Evolutionary conservation across 2,329 filamentous ascomycete genomes (phyloP), one percentile per base, ranked within the genome.

Genomic region (Fusarium incarnatum): DNA sequence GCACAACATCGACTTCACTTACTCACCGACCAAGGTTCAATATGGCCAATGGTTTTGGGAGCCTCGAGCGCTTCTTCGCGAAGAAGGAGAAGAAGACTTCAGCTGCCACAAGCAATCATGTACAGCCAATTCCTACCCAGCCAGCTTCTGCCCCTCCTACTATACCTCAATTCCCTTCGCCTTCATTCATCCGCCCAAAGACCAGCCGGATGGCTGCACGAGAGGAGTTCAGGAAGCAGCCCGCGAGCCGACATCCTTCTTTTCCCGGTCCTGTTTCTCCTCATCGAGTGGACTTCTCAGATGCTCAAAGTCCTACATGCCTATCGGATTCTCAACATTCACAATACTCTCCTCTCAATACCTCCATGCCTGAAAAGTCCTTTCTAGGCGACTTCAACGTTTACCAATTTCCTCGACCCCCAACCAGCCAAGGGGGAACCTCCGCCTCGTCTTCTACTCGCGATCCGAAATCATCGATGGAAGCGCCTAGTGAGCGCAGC

Each of bases 111-210:
- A 62, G 71, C 13, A 75, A 75, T 32, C 65, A 72, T 45, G 74
- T 60, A 53, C 73, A 69, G 55, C 73, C 63, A 50, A 47, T 73
- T 56, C 60, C 61, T 28, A n/a, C 61, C 54, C 73, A 69, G 56
- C 72, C 63, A 50, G 47, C 73, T 56, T 60, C 61, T 28, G 53
- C 64, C 18, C 70, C 70, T 30, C 57, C 75, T 11, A 54, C 74
- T 25, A 79, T 76, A 53, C 80, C 79, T 53, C 77, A 80, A 52
- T 87, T 87, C 66, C 85, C 85, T 7, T 81, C 81, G 22, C 82
- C 85, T 9, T 86, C 85, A 2, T 89, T 87, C 69, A 86, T 89
- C 66, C 82, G 85, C 47, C 87, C 87, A 27, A 88, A 81, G 40
- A 81, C 83, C 18, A 81, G 80, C 57, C 83, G 85, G 25, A 89